Percentiles rank a stretch among this genome's conserved stretches.
phyloP scores from a whole-genome alignment of 2,329 filamentous ascomycete genomes.

The Ascochyta koolunga region DNA sequence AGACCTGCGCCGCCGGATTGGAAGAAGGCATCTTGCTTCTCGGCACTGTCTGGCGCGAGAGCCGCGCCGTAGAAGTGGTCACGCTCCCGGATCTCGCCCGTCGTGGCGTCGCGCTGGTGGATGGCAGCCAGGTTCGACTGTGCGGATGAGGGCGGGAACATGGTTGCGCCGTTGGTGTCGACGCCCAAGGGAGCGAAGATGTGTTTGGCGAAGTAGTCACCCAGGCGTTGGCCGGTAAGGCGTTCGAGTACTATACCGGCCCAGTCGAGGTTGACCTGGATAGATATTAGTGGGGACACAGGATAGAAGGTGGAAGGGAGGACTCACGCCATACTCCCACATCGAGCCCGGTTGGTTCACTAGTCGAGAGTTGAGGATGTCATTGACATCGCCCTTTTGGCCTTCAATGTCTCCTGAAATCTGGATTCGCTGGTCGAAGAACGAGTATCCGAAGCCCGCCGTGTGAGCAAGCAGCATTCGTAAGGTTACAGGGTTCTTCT shows the following conservation, averaged over 20 bases:
- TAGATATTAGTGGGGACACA: neutral
- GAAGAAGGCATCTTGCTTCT: constrained; percentile 56
- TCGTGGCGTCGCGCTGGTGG: constrained; percentile 57
- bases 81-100: constrained; percentile 41
- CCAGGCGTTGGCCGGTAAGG: constrained; percentile 50
- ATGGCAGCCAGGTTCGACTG: constrained; percentile 62
- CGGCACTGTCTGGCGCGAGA: constrained; percentile 52
- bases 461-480: constrained; percentile 59
- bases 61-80: constrained; percentile 61
- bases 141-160: constrained; percentile 64
- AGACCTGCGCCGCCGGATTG: constrained; percentile 68
- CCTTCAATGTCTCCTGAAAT: constrained; percentile 61
- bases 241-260: constrained; percentile 57
- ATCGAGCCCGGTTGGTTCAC: constrained; percentile 67
- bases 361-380: constrained; percentile 59
- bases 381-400: constrained; percentile 60
- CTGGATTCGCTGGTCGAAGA: constrained; percentile 54
- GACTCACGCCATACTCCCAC: constrained; percentile 62
- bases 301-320: neutral
- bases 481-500: constrained; percentile 55
- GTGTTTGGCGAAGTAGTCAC: constrained; percentile 55
- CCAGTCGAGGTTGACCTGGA: constrained; percentile 58
- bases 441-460: constrained; percentile 57
- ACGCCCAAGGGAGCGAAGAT: constrained; percentile 56
- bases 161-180: constrained; percentile 54